Evolutionary conservation across 495 filamentous ascomycete genomes (phyloP).

Genomic region (Stereocaulon alpinum): DNA sequence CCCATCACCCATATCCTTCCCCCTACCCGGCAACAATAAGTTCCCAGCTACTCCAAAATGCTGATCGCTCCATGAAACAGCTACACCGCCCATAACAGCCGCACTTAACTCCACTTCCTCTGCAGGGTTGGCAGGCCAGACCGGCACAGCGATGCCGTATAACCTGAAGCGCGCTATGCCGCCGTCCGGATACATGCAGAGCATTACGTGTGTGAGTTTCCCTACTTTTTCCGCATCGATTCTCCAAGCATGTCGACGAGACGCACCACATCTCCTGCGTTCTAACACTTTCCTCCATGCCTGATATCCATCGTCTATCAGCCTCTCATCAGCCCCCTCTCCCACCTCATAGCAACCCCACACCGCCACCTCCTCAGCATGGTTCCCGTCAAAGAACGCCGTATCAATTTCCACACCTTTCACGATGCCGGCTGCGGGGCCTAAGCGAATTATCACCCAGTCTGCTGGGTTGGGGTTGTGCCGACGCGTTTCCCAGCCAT

Average conservation of each 20-base stretch:
- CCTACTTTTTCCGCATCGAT: slow-evolving; percentile 37
- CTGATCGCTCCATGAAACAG: slow-evolving; percentile 67
- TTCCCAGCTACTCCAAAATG: slow-evolving; percentile 81
- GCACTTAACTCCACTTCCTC: slow-evolving; percentile 73
- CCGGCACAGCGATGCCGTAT: slow-evolving; percentile 66
- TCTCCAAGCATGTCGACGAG: slow-evolving; percentile 68
- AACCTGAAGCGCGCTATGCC: slow-evolving; percentile 83
- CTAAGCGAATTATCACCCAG: slow-evolving; percentile 74
- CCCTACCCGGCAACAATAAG: slow-evolving; percentile 72
- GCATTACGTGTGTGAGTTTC: slow-evolving; percentile 70
- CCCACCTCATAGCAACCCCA: slow-evolving; percentile 56
- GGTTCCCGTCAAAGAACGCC: slow-evolving; percentile 77
- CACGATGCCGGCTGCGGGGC: slow-evolving; percentile 64
- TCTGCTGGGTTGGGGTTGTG: slow-evolving; percentile 75
- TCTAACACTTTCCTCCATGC: slow-evolving; percentile 68
- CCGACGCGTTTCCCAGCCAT: slow-evolving; percentile 87
- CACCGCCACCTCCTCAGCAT: slow-evolving; percentile 73
- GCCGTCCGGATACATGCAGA: slow-evolving; percentile 89
- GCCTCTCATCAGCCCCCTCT: slow-evolving; percentile 46
- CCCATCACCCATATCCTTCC: slow-evolving; percentile 87
- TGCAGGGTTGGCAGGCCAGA: slow-evolving; percentile 51
- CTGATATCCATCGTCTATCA: slow-evolving; percentile 45
- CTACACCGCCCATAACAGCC: slow-evolving; percentile 70
- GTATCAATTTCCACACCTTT: slow-evolving; percentile 81
- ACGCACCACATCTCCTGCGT: slow-evolving; percentile 61